Evolutionary conservation across 2,329 filamentous ascomycete species (phyloP).

Genomic region (Diaporthe destruens): DNA sequence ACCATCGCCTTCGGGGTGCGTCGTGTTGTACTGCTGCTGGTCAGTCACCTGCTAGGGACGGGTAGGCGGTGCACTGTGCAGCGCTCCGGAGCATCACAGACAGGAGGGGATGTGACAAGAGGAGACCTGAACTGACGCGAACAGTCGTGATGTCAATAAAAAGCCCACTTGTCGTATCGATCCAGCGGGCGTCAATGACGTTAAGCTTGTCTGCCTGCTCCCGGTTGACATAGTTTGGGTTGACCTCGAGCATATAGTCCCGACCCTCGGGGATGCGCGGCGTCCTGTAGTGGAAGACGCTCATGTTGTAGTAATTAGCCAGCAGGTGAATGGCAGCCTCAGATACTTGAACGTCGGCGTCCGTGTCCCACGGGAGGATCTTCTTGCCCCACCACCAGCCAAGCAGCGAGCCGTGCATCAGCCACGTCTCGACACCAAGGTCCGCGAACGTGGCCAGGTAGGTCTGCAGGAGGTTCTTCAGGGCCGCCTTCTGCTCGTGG

Average conservation of each 20-base stretch:
- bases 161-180: constrained; percentile 60
- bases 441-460: constrained; percentile 77
- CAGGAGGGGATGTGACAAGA: neutral
- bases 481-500: constrained; percentile 69
- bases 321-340: constrained; percentile 75
- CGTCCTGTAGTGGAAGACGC: constrained; percentile 59
- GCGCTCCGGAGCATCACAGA: neutral
- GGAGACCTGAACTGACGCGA: constrained; percentile 44
- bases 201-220: constrained; percentile 56
- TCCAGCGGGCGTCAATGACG: constrained; percentile 63
- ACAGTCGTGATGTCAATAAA: constrained; percentile 66
- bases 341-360: constrained; percentile 81
- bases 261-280: constrained; percentile 54
- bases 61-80: neutral
- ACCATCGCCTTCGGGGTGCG: constrained; percentile 57
- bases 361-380: constrained; percentile 82
- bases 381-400: constrained; percentile 88
- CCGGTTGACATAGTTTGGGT: constrained; percentile 56
- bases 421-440: constrained; percentile 81
- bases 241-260: constrained; percentile 63
- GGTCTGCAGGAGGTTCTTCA: constrained; percentile 76
- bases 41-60: neutral
- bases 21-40: constrained; percentile 56
- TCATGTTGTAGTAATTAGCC: constrained; percentile 75
- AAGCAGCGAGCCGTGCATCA: constrained; percentile 85